Evolutionary conservation across 768 basidiomycete genomes (phyloP).

Genomic region (Tylopilus sp.): DNA sequence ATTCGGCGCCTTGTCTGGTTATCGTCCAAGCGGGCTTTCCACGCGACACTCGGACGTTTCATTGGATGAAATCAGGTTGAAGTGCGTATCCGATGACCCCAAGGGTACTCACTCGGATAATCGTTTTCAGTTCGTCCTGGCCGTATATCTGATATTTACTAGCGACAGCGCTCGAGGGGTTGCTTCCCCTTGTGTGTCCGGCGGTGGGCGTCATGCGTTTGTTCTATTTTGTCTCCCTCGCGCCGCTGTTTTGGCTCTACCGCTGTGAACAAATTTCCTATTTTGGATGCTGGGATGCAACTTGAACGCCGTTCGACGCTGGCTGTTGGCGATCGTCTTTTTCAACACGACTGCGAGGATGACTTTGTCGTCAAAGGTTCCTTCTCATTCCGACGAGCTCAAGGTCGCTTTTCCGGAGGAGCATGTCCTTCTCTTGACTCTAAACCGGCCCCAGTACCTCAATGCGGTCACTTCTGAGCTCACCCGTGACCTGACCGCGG

Average conservation of each 20-base stretch:
- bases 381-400: constrained; percentile 36
- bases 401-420: constrained; percentile 42
- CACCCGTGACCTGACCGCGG: constrained; percentile 44
- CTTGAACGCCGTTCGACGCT: too few relatives aligned
- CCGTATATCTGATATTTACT: not conserved
- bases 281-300: not conserved
- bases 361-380: constrained; percentile 3
- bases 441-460: constrained; percentile 67
- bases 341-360: not conserved
- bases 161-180: constrained; percentile 3
- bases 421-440: constrained; percentile 51
- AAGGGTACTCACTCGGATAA: constrained; percentile 11
- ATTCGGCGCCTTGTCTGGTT: not conserved
- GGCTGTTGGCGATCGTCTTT: not conserved
- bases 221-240: not conserved
- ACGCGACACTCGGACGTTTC: constrained; percentile 27
- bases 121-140: constrained; percentile 3
- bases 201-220: too few relatives aligned
- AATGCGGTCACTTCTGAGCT: constrained; percentile 73
- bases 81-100: not conserved
- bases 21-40: not conserved
- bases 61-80: not conserved
- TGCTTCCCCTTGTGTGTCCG: not conserved
- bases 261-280: constrained; percentile 8
- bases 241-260: not conserved